These are phyloP conservation scores for Bromus sterilis DNA, from an alignment of 176 grass and related monocot species.

Conservation along the genomic window DNA sequence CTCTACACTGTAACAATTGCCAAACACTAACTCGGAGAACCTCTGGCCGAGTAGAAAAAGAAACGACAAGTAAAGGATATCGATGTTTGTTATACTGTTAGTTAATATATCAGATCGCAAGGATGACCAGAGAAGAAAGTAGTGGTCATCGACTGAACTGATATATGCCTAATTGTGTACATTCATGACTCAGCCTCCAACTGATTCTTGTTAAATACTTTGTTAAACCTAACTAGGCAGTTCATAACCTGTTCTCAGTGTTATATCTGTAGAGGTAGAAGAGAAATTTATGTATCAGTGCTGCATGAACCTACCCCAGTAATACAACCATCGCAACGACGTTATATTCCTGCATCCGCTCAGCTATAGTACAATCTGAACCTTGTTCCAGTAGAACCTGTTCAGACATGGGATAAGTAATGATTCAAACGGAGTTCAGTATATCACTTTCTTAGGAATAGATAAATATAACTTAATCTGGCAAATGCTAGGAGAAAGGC, in stretches of 20 bases:
- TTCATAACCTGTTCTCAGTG: not conserved
- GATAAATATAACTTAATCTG: not conserved
- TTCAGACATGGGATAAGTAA: not conserved
- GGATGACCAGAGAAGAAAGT: not conserved
- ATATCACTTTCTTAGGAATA: too few relatives aligned
- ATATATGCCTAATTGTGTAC: not conserved
- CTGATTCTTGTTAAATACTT: not conserved
- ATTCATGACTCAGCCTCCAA: not conserved
- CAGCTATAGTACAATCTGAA: constrained; percentile 39
- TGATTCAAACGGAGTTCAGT: too few relatives aligned
- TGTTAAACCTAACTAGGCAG: not conserved
- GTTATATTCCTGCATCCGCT: constrained; percentile 72
- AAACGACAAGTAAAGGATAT: not conserved
- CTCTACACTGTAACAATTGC: not conserved
- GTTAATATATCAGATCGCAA: not conserved
- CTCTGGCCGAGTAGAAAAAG: not conserved
- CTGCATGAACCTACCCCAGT: constrained; percentile 46
- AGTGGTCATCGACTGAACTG: not conserved
- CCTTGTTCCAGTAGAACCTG: constrained; percentile 72
- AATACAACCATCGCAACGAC: constrained; percentile 82
- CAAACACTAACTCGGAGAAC: not conserved
- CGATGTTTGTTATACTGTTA: not conserved
- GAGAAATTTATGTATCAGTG: not conserved
- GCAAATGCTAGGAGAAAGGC: constrained; percentile 1
- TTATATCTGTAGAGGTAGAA: not conserved